Evolutionary conservation across 2,329 filamentous ascomycete species (phyloP).

Genomic region (Fonsecaea pugnacius): DNA sequence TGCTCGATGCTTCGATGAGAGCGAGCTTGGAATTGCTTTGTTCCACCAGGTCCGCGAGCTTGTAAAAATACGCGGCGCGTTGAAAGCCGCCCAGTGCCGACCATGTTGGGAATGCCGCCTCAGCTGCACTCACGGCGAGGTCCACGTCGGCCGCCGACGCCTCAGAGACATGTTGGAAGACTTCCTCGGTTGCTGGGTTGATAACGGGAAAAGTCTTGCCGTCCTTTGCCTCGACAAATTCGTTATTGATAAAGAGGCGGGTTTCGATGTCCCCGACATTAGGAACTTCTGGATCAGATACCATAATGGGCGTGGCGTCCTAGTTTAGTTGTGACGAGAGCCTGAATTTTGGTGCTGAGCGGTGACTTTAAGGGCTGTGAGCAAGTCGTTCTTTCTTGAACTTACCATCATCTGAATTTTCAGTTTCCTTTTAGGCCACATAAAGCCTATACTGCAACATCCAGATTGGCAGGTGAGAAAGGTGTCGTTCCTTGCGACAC

Average conservation of each 20-base stretch:
- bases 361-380: too few relatives aligned
- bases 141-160: slow-evolving; percentile 42
- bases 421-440: too few relatives aligned
- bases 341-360: too few relatives aligned
- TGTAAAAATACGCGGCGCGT: slow-evolving; percentile 47
- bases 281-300: too few relatives aligned
- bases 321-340: too few relatives aligned
- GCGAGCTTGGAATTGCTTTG: slow-evolving; percentile 50
- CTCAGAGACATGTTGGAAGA: slow-evolving; percentile 39
- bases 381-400: too few relatives aligned
- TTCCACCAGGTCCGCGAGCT: slow-evolving; percentile 48
- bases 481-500: too few relatives aligned
- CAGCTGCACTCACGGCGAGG: slow-evolving; percentile 40
- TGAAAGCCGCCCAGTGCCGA: slow-evolving; percentile 50
- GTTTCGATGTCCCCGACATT: slow-evolving; percentile 23
- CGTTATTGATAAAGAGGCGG: slow-evolving; percentile 44
- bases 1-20: slow-evolving; percentile 53
- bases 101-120: slow-evolving; percentile 48
- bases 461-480: too few relatives aligned
- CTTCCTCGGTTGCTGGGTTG: slow-evolving; percentile 41
- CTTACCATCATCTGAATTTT: too few relatives aligned
- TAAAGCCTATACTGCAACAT: too few relatives aligned
- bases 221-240: slow-evolving; percentile 40
- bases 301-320: too few relatives aligned
- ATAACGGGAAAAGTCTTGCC: slow-evolving; percentile 41